These are phyloP conservation scores for Magnaporthiopsis incrustans DNA, from an alignment of 2,329 filamentous ascomycete genomes.

Conservation along the genomic window DNA sequence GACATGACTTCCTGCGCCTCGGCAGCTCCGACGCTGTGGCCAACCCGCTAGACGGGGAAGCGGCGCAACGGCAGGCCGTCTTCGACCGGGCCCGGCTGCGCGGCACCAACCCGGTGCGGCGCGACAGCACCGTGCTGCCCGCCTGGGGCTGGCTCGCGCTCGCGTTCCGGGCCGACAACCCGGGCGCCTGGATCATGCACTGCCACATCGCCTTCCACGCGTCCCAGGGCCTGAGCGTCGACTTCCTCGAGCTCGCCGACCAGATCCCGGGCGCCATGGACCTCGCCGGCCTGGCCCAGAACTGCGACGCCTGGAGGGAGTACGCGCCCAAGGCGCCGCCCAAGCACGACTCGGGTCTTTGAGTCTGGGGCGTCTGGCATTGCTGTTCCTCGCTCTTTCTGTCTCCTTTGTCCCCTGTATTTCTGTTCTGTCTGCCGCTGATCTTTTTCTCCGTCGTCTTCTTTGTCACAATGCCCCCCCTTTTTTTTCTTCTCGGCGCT, in stretches of 20 bases:
- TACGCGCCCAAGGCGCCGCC: slow-evolving; percentile 14
- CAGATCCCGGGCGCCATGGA: slow-evolving; percentile 11
- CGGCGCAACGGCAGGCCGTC: slow-evolving; percentile 11
- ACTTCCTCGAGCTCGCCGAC: slow-evolving; percentile 35
- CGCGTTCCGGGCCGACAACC: slow-evolving; percentile 41
- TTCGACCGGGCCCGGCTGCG: slow-evolving; percentile 22
- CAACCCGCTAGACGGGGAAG: slow-evolving; percentile 7
- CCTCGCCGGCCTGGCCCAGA: slow-evolving; percentile 6
- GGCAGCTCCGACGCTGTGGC: slow-evolving; percentile 11
- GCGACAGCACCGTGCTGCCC: slow-evolving; percentile 39
- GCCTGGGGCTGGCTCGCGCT: slow-evolving; percentile 36
- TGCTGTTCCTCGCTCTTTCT: background rate
- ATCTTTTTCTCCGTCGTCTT: background rate
- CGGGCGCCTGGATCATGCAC: slow-evolving; percentile 41
- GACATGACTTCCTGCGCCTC: slow-evolving; percentile 18
- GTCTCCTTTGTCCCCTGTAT: background rate
- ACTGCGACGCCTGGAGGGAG: slow-evolving; percentile 11
- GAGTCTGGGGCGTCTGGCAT: background rate
- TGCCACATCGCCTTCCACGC: slow-evolving; percentile 45
- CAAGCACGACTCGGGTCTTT: slow-evolving; percentile 12
- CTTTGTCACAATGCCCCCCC: background rate
- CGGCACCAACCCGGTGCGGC: slow-evolving; percentile 33
- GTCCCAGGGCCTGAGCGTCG: slow-evolving; percentile 38
- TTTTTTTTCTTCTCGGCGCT: background rate
- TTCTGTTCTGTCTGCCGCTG: background rate